Evolutionary conservation across 2,329 filamentous ascomycete genomes (phyloP), one percentile per base, ranked within the genome.

Genomic region (Penicillium sp.): DNA sequence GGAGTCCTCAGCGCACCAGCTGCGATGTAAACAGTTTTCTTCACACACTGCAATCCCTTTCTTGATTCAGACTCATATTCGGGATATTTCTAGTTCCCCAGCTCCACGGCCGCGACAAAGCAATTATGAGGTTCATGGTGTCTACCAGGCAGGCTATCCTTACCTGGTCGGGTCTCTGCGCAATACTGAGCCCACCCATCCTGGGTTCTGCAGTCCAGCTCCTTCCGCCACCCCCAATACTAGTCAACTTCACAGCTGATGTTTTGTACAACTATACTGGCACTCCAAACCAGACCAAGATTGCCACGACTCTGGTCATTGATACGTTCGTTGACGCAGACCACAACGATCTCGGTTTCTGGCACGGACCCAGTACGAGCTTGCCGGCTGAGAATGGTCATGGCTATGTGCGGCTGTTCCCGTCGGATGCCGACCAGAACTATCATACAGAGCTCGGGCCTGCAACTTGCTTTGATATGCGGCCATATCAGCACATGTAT

Each of bases 321-420:
- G 89, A 91, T 74, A 82, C 81, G 3, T 91, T 91, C 66, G 75
- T 75, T 41, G 81, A 80, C 66, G 60, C 74, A 3, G 76, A 81
- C 63, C 81, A 75, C 29, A 91, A 91, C 69, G 82, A 85, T 19
- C 81, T 90, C 2, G 85, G 84, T 3, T 83, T 86, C 73, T 91
- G 87, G 84, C 88, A 90, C 72, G 88, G 89, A 9, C 81, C 81
- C n/a, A 87, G 88, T 51, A 87, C 90, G 62, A 81, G 82, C 17
- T 82, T 89, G 70, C 78, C 75, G 5, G 73, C 85, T 26, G 83
- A 81, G 13, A 85, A 85, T 67, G 78, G 79, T n/a, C 74, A 75
- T 56, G 82, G 82, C 63, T 81, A 79, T 63, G 76, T 90, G 64
- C 84, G 81, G 7, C 81, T 90, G 64, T 82, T 81, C 64, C 86